phyloP scores from a whole-genome alignment of 306 rosid genomes.

The Inga oerstediana region DNA sequence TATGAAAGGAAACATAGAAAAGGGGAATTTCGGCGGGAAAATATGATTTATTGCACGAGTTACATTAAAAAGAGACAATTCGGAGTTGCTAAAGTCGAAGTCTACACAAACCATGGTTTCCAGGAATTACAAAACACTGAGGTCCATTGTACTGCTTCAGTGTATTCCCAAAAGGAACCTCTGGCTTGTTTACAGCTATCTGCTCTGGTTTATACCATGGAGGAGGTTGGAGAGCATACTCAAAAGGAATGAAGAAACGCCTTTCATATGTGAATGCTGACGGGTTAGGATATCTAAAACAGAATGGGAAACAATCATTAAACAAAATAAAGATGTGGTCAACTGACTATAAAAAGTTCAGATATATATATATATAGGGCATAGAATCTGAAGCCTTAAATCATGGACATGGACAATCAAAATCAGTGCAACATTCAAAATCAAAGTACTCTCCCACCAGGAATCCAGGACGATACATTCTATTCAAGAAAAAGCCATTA shows the following conservation, averaged over 20 bases:
- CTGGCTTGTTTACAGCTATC: conserved; percentile 85
- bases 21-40: background rate
- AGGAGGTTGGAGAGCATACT: conserved; percentile 96
- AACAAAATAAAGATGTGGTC: conserved; percentile 27
- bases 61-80: conserved; percentile 26
- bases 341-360: background rate
- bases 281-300: conserved; percentile 87
- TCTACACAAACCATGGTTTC: conserved; percentile 85
- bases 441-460: background rate
- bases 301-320: conserved; percentile 20
- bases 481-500: background rate
- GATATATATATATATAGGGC: background rate
- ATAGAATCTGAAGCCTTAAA: background rate
- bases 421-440: background rate
- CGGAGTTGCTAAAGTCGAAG: conserved; percentile 18
- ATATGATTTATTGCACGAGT: conserved; percentile 18
- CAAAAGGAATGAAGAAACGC: conserved; percentile 91
- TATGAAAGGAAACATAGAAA: conserved; percentile 5
- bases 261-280: conserved; percentile 88
- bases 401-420: background rate
- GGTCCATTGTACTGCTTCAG: conserved; percentile 84
- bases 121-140: conserved; percentile 94
- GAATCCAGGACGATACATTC: background rate
- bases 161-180: conserved; percentile 69
- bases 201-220: conserved; percentile 75